Evolutionary conservation across 2,329 filamentous ascomycete genomes (phyloP).

Genomic region (Fusarium sambucinum): DNA sequence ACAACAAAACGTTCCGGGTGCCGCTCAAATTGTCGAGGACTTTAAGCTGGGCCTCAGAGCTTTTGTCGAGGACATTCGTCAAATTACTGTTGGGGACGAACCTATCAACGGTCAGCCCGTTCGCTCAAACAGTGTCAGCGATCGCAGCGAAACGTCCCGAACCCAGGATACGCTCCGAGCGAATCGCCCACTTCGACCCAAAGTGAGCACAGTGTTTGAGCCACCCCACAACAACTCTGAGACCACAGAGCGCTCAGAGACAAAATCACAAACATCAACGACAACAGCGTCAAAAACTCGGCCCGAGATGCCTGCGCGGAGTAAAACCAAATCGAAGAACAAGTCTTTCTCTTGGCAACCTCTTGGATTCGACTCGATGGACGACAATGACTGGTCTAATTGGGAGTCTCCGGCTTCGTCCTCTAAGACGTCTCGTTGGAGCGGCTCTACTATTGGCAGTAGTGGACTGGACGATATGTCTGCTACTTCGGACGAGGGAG

Average conservation of each 20-base stretch:
- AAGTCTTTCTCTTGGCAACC: conserved; percentile 73
- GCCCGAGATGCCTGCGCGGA: conserved; percentile 44
- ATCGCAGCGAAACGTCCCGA: conserved; percentile 40
- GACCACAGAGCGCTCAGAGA: conserved; percentile 13
- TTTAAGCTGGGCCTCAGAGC: conserved; percentile 91
- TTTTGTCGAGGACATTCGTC: conserved; percentile 93
- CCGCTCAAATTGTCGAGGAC: conserved; percentile 88
- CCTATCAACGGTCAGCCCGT: conserved; percentile 69
- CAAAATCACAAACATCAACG: conserved; percentile 43
- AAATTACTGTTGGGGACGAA: conserved; percentile 96
- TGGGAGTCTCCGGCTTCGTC: conserved; percentile 69
- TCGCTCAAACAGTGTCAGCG: conserved; percentile 41
- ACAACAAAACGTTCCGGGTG: conserved; percentile 57
- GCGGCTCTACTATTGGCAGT: conserved; percentile 67
- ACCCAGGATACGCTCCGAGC: conserved; percentile 64
- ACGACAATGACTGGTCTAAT: conserved; percentile 74
- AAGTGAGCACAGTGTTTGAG: conserved; percentile 59
- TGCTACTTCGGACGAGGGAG: conserved; percentile 61
- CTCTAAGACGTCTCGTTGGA: conserved; percentile 70
- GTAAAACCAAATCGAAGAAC: conserved; percentile 57
- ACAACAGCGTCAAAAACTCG: conserved; percentile 52
- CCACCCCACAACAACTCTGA: conserved; percentile 45
- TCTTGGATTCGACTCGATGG: conserved; percentile 66
- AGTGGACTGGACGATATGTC: conserved; percentile 58
- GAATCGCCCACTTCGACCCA: conserved; percentile 56